Conservation (phyloP, 2,329 filamentous ascomycete genomes). For the Ophiocordyceps camponoti-leonardi region DNA sequence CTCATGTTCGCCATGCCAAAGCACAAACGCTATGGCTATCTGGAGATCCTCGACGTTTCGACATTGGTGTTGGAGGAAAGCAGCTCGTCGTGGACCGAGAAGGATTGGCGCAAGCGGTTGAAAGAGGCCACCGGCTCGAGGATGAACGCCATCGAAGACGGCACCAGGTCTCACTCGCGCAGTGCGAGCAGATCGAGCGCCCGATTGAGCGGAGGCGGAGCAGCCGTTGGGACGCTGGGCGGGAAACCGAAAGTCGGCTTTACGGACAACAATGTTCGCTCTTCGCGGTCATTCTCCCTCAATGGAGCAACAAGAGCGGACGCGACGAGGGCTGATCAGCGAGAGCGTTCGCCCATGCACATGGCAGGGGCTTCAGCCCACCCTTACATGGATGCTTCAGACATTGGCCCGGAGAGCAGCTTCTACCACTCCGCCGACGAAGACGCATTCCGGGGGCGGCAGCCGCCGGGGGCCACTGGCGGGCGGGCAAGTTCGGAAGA, state of each 20-base stretch:
- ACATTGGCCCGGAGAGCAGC: conserved; percentile 15
- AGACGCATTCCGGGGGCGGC: conserved; percentile 20
- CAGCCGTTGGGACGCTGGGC: conserved; percentile 2
- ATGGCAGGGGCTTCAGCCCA: conserved; percentile 14
- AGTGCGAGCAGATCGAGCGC: conserved; percentile 42
- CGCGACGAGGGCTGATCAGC: conserved; percentile 29
- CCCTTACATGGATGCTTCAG: conserved; percentile 31
- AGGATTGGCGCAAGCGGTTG: conserved; percentile 75
- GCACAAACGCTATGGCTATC: conserved; percentile 71
- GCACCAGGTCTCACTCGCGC: conserved; percentile 24
- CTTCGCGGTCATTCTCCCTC: conserved; percentile 33
- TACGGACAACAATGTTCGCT: conserved; percentile 36
- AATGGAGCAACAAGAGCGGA: conserved; percentile 28
- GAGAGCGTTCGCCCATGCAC: conserved; percentile 16
- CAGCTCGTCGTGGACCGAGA: conserved; percentile 63
- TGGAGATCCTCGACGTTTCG: conserved; percentile 76
- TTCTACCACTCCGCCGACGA: conserved; percentile 9
- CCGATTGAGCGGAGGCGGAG: conserved; percentile 27
- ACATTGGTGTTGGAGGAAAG: conserved; percentile 63
- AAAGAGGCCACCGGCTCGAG: conserved; percentile 75
- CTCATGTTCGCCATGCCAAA: conserved; percentile 98
- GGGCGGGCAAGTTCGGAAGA: conserved; percentile 35
- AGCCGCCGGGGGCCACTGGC: conserved; percentile 30
- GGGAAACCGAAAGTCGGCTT: conserved; percentile 36
- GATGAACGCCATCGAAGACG: conserved; percentile 49